Conservation (phyloP, 768 basidiomycete species). For the Phlebiopsis flavidoalba region DNA sequence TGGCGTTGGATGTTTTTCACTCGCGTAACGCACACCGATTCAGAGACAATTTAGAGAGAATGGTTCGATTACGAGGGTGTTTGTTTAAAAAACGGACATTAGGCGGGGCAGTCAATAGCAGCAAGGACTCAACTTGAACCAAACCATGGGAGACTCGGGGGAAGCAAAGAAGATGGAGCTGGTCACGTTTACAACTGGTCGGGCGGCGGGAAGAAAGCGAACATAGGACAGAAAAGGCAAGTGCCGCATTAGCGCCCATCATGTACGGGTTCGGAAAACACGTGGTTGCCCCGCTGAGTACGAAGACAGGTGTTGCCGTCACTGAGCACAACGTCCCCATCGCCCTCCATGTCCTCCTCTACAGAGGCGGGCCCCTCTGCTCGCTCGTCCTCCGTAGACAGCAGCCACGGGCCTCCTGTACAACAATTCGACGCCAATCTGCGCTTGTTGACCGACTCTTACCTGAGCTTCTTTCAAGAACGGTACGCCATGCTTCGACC, state of each 20-base stretch:
- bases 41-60: too few species aligned
- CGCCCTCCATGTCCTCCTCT: conserved; percentile 18
- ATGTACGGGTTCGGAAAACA: conserved; percentile 8
- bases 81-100: too few species aligned
- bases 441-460: conserved; percentile 64
- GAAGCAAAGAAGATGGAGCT: too few species aligned
- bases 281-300: conserved; percentile 6
- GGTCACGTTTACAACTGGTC: too few species aligned
- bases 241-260: conserved; percentile 3
- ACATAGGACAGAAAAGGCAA: neutral
- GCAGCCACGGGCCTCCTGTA: conserved; percentile 35
- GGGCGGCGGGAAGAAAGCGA: too few species aligned
- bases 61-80: too few species aligned
- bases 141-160: too few species aligned
- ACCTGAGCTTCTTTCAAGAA: conserved; percentile 82
- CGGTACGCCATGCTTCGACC: conserved; percentile 42
- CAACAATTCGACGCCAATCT: conserved; percentile 72
- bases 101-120: too few species aligned
- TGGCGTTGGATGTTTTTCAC: too few species aligned
- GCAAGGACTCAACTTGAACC: too few species aligned
- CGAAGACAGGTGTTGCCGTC: neutral
- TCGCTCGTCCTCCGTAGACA: conserved; percentile 12
- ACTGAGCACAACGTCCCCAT: neutral
- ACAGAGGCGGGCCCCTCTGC: conserved; percentile 17
- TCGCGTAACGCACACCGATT: too few species aligned